phyloP scores from a whole-genome alignment of 83 land plant species.

The Thuja plicata region DNA sequence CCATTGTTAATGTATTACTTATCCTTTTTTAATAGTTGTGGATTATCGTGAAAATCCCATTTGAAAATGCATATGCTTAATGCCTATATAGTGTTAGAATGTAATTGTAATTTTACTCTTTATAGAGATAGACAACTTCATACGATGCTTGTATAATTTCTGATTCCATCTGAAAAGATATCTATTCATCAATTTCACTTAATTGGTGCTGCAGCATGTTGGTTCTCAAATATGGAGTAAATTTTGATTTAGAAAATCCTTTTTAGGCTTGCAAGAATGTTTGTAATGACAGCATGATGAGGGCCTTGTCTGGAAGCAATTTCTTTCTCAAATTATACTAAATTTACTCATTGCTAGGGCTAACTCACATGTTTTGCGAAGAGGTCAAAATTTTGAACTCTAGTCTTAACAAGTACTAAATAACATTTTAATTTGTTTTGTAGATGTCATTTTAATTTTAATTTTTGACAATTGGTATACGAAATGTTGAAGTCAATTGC shows the following conservation, averaged over 20 bases:
- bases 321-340: neutral
- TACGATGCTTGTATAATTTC: neutral
- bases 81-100: neutral
- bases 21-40: neutral
- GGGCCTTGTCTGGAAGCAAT: neutral
- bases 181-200: neutral
- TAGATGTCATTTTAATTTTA: neutral
- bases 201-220: neutral
- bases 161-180: neutral
- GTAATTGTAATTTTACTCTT: neutral
- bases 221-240: neutral
- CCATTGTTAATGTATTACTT: neutral
- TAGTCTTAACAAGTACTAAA: neutral
- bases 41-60: neutral
- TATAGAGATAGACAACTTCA: neutral
- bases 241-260: neutral
- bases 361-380: neutral
- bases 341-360: neutral
- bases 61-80: neutral
- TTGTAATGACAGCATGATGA: neutral
- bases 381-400: neutral
- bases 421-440: neutral
- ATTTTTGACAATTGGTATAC: neutral
- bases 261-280: neutral
- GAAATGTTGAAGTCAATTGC: neutral